Evolutionary conservation across 2,329 filamentous ascomycete genomes (phyloP).

Genomic region (Fusarium sp.): DNA sequence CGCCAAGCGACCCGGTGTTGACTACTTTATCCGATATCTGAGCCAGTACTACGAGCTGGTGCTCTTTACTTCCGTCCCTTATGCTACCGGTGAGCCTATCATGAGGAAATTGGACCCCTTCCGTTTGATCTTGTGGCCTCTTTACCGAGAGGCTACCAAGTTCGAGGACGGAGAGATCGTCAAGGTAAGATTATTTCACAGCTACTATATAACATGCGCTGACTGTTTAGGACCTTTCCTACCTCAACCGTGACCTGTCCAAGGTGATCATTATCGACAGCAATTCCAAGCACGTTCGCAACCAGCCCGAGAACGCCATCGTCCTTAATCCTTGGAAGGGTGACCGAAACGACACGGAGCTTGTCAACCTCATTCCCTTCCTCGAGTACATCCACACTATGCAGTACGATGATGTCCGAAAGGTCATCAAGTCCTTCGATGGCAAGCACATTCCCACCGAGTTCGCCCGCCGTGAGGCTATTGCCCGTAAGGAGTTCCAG

Average conservation of each 20-base stretch:
- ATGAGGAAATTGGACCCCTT: constrained; percentile 95
- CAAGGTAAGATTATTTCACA: constrained; percentile 73
- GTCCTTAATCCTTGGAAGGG: constrained; percentile 92
- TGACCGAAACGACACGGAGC: constrained; percentile 82
- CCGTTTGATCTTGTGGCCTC: constrained; percentile 93
- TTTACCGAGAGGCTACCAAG: constrained; percentile 96
- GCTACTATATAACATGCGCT: constrained; percentile 15
- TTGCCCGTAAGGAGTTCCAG: constrained; percentile 86
- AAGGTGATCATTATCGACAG: constrained; percentile 97
- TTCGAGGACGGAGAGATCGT: constrained; percentile 97
- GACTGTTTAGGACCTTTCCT: constrained; percentile 83
- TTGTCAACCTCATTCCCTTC: constrained; percentile 93
- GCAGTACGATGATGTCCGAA: constrained; percentile 88
- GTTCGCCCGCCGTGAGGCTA: constrained; percentile 88
- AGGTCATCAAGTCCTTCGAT: constrained; percentile 87
- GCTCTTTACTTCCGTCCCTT: constrained; percentile 91
- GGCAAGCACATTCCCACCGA: constrained; percentile 90
- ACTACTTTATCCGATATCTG: constrained; percentile 97
- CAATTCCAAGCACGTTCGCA: constrained; percentile 81
- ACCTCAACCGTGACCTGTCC: constrained; percentile 93
- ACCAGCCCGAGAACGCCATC: constrained; percentile 97
- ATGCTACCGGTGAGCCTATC: constrained; percentile 85
- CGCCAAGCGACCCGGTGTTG: constrained; percentile 92
- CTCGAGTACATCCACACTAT: constrained; percentile 97
- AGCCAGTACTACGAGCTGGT: constrained; percentile 99